phyloP scores from a whole-genome alignment of 2,329 filamentous ascomycete genomes.

The Trichophyton benhamiae region DNA sequence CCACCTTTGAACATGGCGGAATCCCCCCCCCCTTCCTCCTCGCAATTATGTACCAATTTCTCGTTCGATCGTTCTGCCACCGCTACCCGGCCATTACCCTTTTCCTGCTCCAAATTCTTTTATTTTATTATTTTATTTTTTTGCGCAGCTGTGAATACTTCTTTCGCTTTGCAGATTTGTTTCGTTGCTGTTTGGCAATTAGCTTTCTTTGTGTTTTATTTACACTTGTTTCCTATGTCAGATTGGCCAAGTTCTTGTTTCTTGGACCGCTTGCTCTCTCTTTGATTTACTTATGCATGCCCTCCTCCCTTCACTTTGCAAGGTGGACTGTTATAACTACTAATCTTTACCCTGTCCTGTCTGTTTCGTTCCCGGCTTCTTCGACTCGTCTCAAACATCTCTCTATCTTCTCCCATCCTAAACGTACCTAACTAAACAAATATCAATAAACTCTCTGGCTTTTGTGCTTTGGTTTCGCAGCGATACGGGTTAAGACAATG shows the following conservation, averaged over 20 bases:
- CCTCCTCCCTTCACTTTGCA: neutral
- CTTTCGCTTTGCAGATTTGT: neutral
- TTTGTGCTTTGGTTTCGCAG: neutral
- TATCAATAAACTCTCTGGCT: neutral
- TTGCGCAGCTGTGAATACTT: conserved; percentile 3
- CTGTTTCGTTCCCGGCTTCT: neutral
- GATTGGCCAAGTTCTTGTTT: neutral
- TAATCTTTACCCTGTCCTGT: neutral
- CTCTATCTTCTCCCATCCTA: neutral
- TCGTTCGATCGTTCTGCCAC: neutral
- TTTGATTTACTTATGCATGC: neutral
- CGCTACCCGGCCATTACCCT: neutral
- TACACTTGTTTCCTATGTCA: neutral
- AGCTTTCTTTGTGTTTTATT: neutral
- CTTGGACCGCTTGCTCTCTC: neutral
- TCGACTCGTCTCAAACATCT: neutral
- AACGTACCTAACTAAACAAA: neutral
- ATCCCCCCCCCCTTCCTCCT: neutral
- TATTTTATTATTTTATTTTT: too few species aligned
- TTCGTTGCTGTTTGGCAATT: neutral
- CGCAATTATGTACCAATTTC: neutral
- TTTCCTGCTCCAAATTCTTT: neutral
- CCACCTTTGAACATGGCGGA: neutral
- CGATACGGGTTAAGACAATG: neutral
- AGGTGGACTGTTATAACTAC: conserved; percentile 2